Conservation (phyloP, 2,329 filamentous ascomycete species). For the Ceratocystis smalleyi region DNA sequence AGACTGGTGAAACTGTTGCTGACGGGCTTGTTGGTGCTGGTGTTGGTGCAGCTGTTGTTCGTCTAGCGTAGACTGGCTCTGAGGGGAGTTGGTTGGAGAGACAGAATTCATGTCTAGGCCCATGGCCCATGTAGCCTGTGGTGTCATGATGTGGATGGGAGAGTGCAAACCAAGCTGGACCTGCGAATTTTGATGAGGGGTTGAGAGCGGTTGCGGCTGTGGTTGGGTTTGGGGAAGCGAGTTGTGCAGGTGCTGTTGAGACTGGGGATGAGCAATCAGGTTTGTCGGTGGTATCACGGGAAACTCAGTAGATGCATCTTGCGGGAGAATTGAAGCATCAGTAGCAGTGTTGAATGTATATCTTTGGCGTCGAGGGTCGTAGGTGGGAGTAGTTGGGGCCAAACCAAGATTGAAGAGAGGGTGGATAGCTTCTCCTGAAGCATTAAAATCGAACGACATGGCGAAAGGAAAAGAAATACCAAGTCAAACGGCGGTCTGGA, state of each 20-base stretch:
- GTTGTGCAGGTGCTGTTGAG: conserved; percentile 7
- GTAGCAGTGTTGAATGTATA: conserved; percentile 11
- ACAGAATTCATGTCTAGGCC: conserved; percentile 37
- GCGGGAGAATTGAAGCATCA: conserved; percentile 3
- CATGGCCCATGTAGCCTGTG: conserved; percentile 34
- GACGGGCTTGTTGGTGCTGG: conserved; percentile 27
- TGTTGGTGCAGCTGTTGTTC: conserved; percentile 15
- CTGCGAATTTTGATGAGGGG: conserved; percentile 19
- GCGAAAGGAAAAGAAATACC: conserved; percentile 11
- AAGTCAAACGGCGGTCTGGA: conserved; percentile 13
- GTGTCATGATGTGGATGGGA: conserved; percentile 22
- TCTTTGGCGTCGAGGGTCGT: conserved; percentile 22
- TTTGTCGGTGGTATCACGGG: conserved; percentile 13
- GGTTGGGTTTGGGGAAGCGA: conserved; percentile 22
- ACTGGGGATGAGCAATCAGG: conserved; percentile 5
- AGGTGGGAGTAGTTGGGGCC: conserved; percentile 8
- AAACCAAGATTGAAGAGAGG: conserved; percentile 11
- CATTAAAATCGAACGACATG: conserved; percentile 17
- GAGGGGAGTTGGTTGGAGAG: conserved; percentile 31
- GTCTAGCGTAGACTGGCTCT: conserved; percentile 28
- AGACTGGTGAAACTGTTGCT: conserved; percentile 23
- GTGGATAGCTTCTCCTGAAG: conserved; percentile 12
- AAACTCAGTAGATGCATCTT: conserved; percentile 20
- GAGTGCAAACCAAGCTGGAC: conserved; percentile 13
- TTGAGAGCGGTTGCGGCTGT: conserved; percentile 19